Evolutionary conservation across 176 grass and related monocot species (phyloP).

Genomic region (Melocanna baccifera): DNA sequence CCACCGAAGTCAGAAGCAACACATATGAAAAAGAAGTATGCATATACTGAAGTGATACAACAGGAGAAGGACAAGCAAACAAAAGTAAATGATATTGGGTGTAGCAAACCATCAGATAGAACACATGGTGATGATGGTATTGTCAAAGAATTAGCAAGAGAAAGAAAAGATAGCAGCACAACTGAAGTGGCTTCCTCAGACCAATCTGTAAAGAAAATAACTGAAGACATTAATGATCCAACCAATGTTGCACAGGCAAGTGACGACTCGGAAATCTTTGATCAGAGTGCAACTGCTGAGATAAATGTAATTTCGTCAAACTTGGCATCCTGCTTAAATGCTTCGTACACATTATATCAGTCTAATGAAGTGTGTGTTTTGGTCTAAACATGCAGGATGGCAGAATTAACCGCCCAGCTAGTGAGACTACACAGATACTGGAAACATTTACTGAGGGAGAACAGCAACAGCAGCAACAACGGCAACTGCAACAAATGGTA

Average conservation of each 20-base stretch:
- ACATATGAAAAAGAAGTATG: constrained; percentile 5
- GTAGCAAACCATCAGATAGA: neutral
- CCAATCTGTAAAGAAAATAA: constrained; percentile 9
- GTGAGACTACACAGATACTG: neutral
- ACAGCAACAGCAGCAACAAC: constrained; percentile 1
- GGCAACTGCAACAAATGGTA: constrained; percentile 3
- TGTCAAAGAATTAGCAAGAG: neutral
- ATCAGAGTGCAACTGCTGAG: neutral
- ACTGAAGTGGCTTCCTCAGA: neutral
- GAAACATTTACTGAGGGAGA: constrained; percentile 1
- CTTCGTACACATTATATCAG: neutral
- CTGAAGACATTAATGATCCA: constrained; percentile 16
- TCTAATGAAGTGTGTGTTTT: neutral
- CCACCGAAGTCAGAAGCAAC: constrained; percentile 23
- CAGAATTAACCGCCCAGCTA: neutral
- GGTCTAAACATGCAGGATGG: constrained; percentile 31
- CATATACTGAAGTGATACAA: neutral
- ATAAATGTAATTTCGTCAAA: constrained; percentile 43
- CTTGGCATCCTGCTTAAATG: neutral
- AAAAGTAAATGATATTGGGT: neutral
- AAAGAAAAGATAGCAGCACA: neutral
- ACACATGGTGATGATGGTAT: neutral
- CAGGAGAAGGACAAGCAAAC: neutral
- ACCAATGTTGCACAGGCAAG: neutral
- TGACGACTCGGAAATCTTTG: neutral